Evolutionary conservation across 225 moss, liverwort and hornwort genomes (phyloP).

Genomic region (Physcomitrium patens): DNA sequence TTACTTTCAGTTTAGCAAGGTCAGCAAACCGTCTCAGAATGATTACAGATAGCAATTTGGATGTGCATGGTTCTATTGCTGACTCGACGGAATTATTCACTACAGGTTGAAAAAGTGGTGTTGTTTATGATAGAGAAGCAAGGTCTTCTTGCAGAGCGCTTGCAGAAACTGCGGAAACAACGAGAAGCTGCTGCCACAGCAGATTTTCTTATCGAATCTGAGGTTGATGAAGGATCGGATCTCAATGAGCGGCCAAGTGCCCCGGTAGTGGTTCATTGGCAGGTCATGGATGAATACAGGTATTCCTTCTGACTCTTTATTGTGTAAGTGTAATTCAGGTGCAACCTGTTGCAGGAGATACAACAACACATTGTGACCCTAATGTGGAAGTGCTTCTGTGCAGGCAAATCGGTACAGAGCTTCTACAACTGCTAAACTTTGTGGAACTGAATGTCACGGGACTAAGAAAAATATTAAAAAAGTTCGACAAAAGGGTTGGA

Average conservation of each 20-base stretch:
- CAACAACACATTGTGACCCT: background rate
- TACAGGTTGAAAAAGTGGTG: slow-evolving; percentile 81
- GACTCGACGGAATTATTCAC: background rate
- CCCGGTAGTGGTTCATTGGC: slow-evolving; percentile 26
- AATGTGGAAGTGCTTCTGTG: background rate
- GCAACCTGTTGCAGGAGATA: background rate
- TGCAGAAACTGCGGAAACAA: slow-evolving; percentile 54
- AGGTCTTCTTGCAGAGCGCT: slow-evolving; percentile 68
- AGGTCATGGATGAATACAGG: slow-evolving; percentile 48
- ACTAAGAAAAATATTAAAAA: slow-evolving; percentile 75
- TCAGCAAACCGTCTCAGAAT: background rate
- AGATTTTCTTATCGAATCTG: background rate
- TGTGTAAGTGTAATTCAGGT: background rate
- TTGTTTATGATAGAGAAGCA: slow-evolving; percentile 75
- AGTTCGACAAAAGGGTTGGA: slow-evolving; percentile 78
- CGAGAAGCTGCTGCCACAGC: slow-evolving; percentile 28
- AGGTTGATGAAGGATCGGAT: slow-evolving; percentile 25
- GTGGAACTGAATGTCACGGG: slow-evolving; percentile 79
- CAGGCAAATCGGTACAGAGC: slow-evolving; percentile 64
- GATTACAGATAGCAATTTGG: background rate
- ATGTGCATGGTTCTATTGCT: background rate
- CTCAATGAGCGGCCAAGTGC: slow-evolving; percentile 16
- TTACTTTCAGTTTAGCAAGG: background rate
- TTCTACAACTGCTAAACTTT: slow-evolving; percentile 71
- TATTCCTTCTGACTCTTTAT: background rate